Evolutionary conservation across 768 basidiomycete genomes (phyloP).

Genomic region (Russula virescens): DNA sequence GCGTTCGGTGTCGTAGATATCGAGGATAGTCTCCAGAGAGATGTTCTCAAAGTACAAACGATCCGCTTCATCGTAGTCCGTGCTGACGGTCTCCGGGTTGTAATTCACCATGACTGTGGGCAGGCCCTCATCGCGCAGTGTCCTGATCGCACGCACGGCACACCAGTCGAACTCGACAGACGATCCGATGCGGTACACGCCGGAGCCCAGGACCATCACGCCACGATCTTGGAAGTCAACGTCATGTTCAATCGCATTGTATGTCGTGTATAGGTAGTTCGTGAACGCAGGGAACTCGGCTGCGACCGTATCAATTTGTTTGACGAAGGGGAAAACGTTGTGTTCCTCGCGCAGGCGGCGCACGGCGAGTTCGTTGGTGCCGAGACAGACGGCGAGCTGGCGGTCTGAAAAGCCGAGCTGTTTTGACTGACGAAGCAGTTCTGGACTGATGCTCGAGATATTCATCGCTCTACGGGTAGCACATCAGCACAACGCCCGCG

Average conservation of each 20-base stretch:
- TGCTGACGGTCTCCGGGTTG: conserved; percentile 98
- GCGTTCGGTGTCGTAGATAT: conserved; percentile 90
- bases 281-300: conserved; percentile 99
- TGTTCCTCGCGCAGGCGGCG: conserved; percentile 83
- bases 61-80: conserved; percentile 98
- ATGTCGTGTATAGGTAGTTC: conserved; percentile 98
- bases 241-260: conserved; percentile 95
- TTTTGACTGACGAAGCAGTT: conserved; percentile 75
- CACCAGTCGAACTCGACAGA: conserved; percentile 99
- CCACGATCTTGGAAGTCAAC: conserved; percentile 84
- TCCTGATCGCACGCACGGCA: conserved; percentile 94
- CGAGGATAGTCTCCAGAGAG: conserved; percentile 90
- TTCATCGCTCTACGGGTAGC: conserved; percentile 46
- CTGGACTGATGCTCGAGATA: conserved; percentile 55
- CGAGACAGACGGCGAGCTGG: conserved; percentile 75
- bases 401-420: conserved; percentile 95
- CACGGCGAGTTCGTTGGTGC: conserved; percentile 90
- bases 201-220: conserved; percentile 96
- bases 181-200: conserved; percentile 97
- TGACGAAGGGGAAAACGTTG: conserved; percentile 84
- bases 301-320: conserved; percentile 98
- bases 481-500: background rate
- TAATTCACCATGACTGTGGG: conserved; percentile 99
- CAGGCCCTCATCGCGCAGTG: conserved; percentile 88
- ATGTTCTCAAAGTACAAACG: conserved; percentile 99